Evolutionary conservation across 208 protist species (phyloP), one percentile per base, ranked within the genome.

Genomic region (Trypanosoma theileri): DNA sequence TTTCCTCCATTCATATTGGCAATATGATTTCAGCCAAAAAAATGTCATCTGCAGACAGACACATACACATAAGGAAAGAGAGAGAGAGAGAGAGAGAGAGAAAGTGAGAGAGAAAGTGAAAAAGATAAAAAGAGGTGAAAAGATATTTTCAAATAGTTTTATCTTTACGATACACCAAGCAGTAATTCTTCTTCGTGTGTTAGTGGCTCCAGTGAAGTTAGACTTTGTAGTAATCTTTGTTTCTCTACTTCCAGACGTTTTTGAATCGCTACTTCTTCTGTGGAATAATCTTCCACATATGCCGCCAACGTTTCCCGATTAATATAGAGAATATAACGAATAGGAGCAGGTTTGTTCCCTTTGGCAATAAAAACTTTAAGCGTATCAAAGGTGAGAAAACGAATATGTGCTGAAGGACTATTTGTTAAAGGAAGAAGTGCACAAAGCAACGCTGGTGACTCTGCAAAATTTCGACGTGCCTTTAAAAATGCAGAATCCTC

Each of bases 401-500:
- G 67, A 54, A 79, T 72, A 28, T 79, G 68, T 22, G 56, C 16
- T 35, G 74, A 79, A 10, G 63, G 35, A 17, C 28, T 65, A 31
- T 68, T 72, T 41, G 67, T 78, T 26, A 85, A 69, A 3, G 69
- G 55, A 50, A 90, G 46, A 16, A 90, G 62, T 13, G 79, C 79
- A 62, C 84, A 87, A 40, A 90, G 75, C 26, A 90, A 48, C 21
- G 84, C 84, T 1, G 84, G 84, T 19, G 81, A 87, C 57, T 81
- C 74, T 1, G 69, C 71, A 68, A 80, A 85, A 63, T 77, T 75
- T 41, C 45, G 13, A 52, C 80, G 78, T 12, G 70, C 68, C 40
- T 68, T 74, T 7, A 75, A 46, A 60, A 71, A 79, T 6, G 56
- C 56, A 16, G 64, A 8, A 59, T 78, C 78, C 22, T 69, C 67